These are phyloP conservation scores for Xylaria digitata DNA, from an alignment of 2,329 filamentous ascomycete genomes.

Conservation along the genomic window DNA sequence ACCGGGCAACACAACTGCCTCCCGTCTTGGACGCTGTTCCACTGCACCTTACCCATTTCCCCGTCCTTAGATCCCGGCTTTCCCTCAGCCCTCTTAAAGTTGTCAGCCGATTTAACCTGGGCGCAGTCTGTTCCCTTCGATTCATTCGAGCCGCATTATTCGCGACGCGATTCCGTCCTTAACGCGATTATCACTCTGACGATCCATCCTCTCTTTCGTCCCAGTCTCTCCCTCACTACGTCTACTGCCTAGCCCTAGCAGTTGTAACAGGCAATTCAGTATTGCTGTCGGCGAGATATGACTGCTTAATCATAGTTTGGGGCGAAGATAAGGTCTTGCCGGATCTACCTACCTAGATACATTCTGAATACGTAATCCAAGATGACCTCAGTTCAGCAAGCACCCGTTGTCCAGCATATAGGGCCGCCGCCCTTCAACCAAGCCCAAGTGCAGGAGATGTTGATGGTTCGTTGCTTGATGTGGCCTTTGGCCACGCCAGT, in stretches of 20 bases:
- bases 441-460: constrained; percentile 81
- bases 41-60: constrained; percentile 33
- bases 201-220: not conserved
- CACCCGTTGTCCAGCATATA: constrained; percentile 74
- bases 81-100: constrained; percentile 22
- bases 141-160: constrained; percentile 25
- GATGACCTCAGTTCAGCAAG: constrained; percentile 85
- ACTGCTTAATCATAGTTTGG: constrained; percentile 42
- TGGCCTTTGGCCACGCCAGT: not conserved
- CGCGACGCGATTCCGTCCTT: constrained; percentile 38
- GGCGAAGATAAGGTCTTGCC: constrained; percentile 40
- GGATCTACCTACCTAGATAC: constrained; percentile 40
- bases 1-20: constrained; percentile 36
- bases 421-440: constrained; percentile 74
- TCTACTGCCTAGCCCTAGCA: constrained; percentile 15
- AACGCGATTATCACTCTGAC: constrained; percentile 30
- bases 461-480: constrained; percentile 59
- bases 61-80: constrained; percentile 20
- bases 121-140: constrained; percentile 21
- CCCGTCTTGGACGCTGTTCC: constrained; percentile 22
- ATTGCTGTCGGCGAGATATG: constrained; percentile 46
- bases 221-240: not conserved
- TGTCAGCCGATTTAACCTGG: constrained; percentile 14
- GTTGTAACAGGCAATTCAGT: constrained; percentile 29
- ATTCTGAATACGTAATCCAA: constrained; percentile 46